Base-by-base conservation (phyloP, 176 grass and related monocot genomes). In the Juncus effusus region DNA sequence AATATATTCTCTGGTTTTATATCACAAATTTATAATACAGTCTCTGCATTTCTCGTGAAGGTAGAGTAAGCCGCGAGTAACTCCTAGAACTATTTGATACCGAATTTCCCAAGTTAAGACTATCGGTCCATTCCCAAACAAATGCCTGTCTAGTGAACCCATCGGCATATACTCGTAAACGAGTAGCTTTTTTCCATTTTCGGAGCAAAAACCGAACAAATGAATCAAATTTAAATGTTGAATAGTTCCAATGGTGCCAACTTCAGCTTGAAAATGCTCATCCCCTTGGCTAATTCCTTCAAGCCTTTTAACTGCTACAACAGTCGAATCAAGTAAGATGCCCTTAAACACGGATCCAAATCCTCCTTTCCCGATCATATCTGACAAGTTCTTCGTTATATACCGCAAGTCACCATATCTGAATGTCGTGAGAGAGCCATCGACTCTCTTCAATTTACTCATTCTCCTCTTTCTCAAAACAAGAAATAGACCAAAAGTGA, bases 21-120 rank as follows among this genome's bases (percentile, higher is more conserved):
- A 14, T 85, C 82, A 16, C 77, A n/a, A 85, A 37, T 85, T 64
- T 64, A 85, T 85, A 54, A 85, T 80, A 60, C 77, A 80, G 9
- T 80, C 78, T 8, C 61, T 68, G 36, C 83, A 85, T 59, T 81
- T 54, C 11, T 85, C 83, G n/a, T 81, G 83, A 19, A 81, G 61
- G 76, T 85, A 85, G 11, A 61, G 7, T 12, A 85, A 56, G 35
- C 73, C 78, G 39, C 38, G 56, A 5, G 40, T 63, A 4, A 69
- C 7, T 13, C 64, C 63, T 40, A 75, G 13, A 10, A n/a, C 59
- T 70, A 69, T 79, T 10, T 49, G 62, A 35, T 44, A 60, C 2
- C 81, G 36, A 19, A 64, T 69, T 42, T n/a, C 7, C 81, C 81
- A 78, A 40, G 60, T 78, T n/a, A 78, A 61, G 11, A 44, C 0